These are phyloP conservation scores for Cornus kousa DNA, from an alignment of 148 eudicot species.

Conservation along the genomic window DNA sequence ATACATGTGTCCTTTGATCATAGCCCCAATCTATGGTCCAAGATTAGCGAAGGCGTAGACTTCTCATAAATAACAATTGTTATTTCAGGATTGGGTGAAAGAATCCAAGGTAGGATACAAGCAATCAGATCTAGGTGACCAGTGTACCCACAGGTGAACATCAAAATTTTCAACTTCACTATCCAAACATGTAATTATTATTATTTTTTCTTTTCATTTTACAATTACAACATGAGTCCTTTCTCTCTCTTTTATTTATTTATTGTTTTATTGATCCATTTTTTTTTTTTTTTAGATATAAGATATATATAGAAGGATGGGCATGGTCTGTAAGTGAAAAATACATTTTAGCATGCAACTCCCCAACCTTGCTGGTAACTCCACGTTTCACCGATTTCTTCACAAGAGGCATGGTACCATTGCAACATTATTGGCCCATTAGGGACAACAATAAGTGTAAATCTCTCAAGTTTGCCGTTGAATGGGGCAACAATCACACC, in stretches of 20 bases:
- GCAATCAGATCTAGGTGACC: slow-evolving; percentile 46
- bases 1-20: too few relatives aligned
- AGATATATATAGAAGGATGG: slow-evolving; percentile 67
- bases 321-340: slow-evolving; percentile 75
- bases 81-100: slow-evolving; percentile 34
- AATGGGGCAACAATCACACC: slow-evolving; percentile 64
- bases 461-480: slow-evolving; percentile 61
- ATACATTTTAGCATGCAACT: slow-evolving; percentile 60
- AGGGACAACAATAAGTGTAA: slow-evolving; percentile 37
- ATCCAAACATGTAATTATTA: too few relatives aligned
- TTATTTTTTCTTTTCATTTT: too few relatives aligned
- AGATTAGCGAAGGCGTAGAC: too few relatives aligned
- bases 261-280: not conserved
- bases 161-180: not conserved
- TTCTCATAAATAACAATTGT: too few relatives aligned
- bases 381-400: slow-evolving; percentile 42
- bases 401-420: slow-evolving; percentile 47
- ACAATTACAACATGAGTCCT: not conserved
- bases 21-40: too few relatives aligned
- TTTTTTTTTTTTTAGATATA: slow-evolving; percentile 31
- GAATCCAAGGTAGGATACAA: slow-evolving; percentile 36
- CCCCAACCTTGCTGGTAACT: slow-evolving; percentile 46
- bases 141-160: slow-evolving; percentile 40
- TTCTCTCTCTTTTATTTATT: too few relatives aligned
- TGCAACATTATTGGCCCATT: slow-evolving; percentile 60